Conservation (phyloP, 2,329 filamentous ascomycete species). For the Chaetomium sp. region DNA sequence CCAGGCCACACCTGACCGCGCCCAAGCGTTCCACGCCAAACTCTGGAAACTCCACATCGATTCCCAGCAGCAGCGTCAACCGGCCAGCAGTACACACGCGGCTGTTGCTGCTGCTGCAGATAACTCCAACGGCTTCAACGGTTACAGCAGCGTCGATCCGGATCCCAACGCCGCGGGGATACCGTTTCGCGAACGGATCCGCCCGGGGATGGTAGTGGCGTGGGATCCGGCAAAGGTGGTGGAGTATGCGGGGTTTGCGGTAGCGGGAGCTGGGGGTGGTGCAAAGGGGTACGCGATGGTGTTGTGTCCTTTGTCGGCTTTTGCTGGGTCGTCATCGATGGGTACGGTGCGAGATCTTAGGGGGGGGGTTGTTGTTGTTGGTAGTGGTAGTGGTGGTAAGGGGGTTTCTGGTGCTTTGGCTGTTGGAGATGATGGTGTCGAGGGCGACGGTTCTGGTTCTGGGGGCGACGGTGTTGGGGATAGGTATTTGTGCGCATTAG, state of each 20-base stretch:
- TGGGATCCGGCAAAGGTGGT: slow-evolving; percentile 23
- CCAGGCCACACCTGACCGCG: slow-evolving; percentile 33
- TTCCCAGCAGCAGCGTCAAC: slow-evolving; percentile 24
- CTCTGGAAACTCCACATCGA: slow-evolving; percentile 39
- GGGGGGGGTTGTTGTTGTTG: slow-evolving; percentile 2
- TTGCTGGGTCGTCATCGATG: slow-evolving; percentile 2
- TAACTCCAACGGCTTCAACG: not conserved
- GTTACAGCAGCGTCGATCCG: slow-evolving; percentile 28
- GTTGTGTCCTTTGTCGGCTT: slow-evolving; percentile 24
- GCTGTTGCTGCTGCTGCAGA: not conserved
- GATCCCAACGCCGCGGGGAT: slow-evolving; percentile 19
- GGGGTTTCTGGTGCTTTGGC: no score
- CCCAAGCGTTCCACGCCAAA: slow-evolving; percentile 36
- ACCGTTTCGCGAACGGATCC: slow-evolving; percentile 36
- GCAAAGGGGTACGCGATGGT: slow-evolving; percentile 29
- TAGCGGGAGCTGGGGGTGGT: not conserved
- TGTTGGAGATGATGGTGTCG: not conserved
- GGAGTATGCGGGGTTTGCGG: slow-evolving; percentile 8
- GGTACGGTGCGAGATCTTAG: not conserved
- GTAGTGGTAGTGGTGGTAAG: not conserved
- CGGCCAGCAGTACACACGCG: not conserved
- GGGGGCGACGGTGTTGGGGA: slow-evolving; percentile 5
- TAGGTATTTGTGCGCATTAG: slow-evolving; percentile 33
- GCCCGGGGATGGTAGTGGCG: slow-evolving; percentile 37
- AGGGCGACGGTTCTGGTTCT: slow-evolving; percentile 3